These are phyloP conservation scores for Pseudogymnoascus sp. DNA, from an alignment of 2,329 filamentous ascomycete species.

Conservation along the genomic window DNA sequence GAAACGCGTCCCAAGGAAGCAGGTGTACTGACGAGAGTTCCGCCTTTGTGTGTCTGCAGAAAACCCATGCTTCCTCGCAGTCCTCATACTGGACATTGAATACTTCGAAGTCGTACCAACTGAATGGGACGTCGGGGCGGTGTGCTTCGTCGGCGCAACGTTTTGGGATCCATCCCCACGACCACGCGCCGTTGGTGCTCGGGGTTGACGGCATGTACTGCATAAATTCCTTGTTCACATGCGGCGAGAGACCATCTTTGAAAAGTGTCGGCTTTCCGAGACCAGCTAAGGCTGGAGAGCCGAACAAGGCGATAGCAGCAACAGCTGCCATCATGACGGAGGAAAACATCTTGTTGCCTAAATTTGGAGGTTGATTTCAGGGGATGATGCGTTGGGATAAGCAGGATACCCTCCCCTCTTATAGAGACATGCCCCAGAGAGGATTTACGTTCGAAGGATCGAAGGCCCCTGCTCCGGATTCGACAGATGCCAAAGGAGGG, in stretches of 20 bases:
- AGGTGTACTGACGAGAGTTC: slow-evolving; percentile 12
- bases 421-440: background rate
- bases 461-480: background rate
- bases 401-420: background rate
- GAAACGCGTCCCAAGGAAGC: background rate
- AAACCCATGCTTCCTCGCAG: slow-evolving; percentile 26
- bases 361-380: background rate
- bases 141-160: background rate
- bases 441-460: slow-evolving; percentile 1
- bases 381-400: background rate
- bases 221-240: background rate
- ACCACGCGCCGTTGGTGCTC: background rate
- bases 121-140: slow-evolving; percentile 3
- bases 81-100: slow-evolving; percentile 26
- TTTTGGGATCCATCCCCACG: slow-evolving; percentile 1
- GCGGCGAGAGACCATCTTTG: background rate
- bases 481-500: background rate
- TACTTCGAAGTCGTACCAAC: slow-evolving; percentile 20
- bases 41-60: slow-evolving; percentile 27
- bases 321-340: background rate
- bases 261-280: slow-evolving; percentile 6
- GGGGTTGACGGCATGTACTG: slow-evolving; percentile 1
- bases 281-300: background rate
- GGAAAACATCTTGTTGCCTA: slow-evolving; percentile 1
- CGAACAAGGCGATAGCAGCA: background rate